phyloP scores from a whole-genome alignment of 2,329 filamentous ascomycete species.

The Aphanocladium album region DNA sequence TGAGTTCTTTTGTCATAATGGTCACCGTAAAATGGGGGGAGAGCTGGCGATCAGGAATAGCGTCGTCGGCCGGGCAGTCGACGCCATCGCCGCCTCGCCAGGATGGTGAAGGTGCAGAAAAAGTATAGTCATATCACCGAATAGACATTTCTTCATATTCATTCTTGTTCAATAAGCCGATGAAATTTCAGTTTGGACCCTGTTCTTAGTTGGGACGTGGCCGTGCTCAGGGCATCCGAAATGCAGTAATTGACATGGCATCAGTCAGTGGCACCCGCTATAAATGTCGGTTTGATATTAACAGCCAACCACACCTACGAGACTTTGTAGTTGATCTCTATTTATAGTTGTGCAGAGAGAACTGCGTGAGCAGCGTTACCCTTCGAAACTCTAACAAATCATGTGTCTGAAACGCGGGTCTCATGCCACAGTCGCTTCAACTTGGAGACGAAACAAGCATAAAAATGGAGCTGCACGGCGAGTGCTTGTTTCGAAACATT shows the following conservation, averaged over 20 bases:
- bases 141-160: no score
- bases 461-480: background rate
- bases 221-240: no score
- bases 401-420: background rate
- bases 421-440: background rate
- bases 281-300: no score
- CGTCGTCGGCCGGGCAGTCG: constrained; percentile 18
- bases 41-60: constrained; percentile 34
- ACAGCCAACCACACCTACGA: background rate
- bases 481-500: background rate
- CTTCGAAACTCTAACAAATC: background rate
- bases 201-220: background rate
- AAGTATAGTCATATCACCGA: background rate
- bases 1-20: constrained; percentile 31
- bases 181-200: background rate
- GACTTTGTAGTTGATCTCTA: background rate
- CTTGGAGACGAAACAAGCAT: background rate
- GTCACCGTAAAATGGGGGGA: constrained; percentile 36
- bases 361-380: no score
- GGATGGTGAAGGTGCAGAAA: background rate
- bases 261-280: no score
- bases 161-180: background rate
- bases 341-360: background rate
- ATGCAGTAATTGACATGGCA: no score
- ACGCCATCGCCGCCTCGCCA: background rate